Evolutionary conservation across 331 rosid species (phyloP).

Genomic region (Pyracantha coccinea): DNA sequence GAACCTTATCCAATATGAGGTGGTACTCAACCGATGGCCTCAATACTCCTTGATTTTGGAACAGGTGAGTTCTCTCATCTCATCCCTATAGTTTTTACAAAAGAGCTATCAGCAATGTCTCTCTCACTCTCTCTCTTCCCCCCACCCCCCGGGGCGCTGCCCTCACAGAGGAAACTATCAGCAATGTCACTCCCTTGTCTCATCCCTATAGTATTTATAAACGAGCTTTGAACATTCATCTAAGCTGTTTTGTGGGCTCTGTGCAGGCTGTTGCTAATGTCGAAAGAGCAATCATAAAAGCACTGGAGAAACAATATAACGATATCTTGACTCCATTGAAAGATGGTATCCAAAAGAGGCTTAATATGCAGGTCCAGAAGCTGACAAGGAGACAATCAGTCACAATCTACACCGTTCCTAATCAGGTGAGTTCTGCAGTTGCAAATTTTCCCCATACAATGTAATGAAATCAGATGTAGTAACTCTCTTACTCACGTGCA

Average conservation of each 20-base stretch:
- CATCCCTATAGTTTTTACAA: neutral
- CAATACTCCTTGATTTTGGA: conserved; percentile 87
- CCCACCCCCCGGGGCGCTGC: too few relatives aligned
- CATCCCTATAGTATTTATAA: neutral
- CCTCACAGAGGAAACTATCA: too few relatives aligned
- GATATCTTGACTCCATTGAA: conserved; percentile 89
- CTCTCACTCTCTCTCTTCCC: neutral
- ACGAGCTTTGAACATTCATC: neutral
- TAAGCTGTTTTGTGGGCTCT: neutral
- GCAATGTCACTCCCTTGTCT: too few relatives aligned
- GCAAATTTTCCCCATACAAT: neutral
- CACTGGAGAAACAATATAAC: conserved; percentile 82
- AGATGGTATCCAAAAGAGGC: conserved; percentile 87
- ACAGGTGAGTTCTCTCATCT: conserved; percentile 46
- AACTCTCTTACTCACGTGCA: neutral
- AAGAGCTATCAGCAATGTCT: conserved; percentile 1
- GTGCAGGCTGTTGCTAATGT: conserved; percentile 71
- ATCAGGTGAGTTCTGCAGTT: conserved; percentile 50
- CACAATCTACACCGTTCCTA: conserved; percentile 57
- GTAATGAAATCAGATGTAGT: neutral
- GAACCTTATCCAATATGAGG: conserved; percentile 64
- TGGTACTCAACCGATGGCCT: conserved; percentile 92
- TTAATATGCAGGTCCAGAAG: conserved; percentile 94
- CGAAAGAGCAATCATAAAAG: conserved; percentile 88
- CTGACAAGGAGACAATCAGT: conserved; percentile 91